Percentiles rank a stretch among this genome's conserved stretches.
These are phyloP conservation scores for Iris macrosiphon DNA, from an alignment of 106 monocot genomes.

Conservation along the genomic window DNA sequence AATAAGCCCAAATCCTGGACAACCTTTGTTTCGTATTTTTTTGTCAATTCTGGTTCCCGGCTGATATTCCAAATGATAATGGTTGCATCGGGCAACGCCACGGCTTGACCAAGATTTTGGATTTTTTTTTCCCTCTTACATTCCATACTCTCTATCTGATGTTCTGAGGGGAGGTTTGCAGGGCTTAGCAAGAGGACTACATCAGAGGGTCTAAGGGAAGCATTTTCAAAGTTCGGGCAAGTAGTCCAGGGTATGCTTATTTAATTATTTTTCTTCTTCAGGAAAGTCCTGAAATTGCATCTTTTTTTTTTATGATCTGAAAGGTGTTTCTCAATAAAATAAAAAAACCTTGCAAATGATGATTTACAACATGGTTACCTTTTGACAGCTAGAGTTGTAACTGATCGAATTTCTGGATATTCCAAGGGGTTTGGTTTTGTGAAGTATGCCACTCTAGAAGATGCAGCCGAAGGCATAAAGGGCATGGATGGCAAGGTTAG, in stretches of 20 bases:
- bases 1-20: no score
- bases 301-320: background rate
- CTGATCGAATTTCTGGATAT: slow-evolving; percentile 60
- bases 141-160: background rate
- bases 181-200: slow-evolving; percentile 77
- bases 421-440: slow-evolving; percentile 81
- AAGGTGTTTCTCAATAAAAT: background rate
- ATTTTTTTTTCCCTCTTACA: background rate
- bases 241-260: slow-evolving; percentile 40
- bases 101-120: no score
- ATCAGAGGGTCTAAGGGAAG: slow-evolving; percentile 55
- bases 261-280: background rate
- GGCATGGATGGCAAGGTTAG: slow-evolving; percentile 78
- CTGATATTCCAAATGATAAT: no score
- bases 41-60: no score
- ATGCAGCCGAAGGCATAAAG: slow-evolving; percentile 52
- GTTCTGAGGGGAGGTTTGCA: slow-evolving; percentile 5
- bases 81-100: no score
- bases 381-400: slow-evolving; percentile 62
- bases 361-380: background rate
- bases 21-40: no score
- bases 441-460: slow-evolving; percentile 44
- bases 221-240: slow-evolving; percentile 59
- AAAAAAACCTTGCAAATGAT: background rate
- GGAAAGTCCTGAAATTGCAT: background rate